phyloP scores from a whole-genome alignment of 352 stramenopile genomes.

The Pythium phragmiticola region DNA sequence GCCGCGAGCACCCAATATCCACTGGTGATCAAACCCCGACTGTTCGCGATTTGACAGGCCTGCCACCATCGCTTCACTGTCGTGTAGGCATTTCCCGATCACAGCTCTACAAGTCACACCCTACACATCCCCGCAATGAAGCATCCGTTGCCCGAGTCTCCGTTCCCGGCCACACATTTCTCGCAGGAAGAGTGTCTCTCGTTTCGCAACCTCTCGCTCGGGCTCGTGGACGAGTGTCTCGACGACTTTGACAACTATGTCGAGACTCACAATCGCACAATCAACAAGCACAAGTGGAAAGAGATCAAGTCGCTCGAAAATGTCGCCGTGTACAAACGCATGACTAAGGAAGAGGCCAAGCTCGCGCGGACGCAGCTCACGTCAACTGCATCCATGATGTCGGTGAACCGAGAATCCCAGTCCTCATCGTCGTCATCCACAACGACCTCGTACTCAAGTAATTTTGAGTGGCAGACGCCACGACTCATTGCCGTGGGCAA shows the following conservation, averaged over 20 bases:
- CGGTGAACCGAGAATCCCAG: not conserved
- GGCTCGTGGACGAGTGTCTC: slow-evolving; percentile 12
- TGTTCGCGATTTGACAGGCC: too few species aligned
- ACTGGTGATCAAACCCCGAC: too few species aligned
- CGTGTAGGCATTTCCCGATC: slow-evolving; percentile 10
- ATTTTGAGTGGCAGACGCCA: slow-evolving; percentile 15
- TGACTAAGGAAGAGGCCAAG: not conserved
- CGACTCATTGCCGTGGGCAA: slow-evolving; percentile 13
- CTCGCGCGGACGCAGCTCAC: not conserved
- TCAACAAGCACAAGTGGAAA: slow-evolving; percentile 17
- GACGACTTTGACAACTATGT: slow-evolving; percentile 9
- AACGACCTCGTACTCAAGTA: not conserved
- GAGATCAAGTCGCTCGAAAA: slow-evolving; percentile 10
- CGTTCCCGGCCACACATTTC: slow-evolving; percentile 14
- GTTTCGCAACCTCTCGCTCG: slow-evolving; percentile 6
- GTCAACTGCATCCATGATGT: not conserved
- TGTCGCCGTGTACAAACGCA: slow-evolving; percentile 9
- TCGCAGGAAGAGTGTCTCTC: slow-evolving; percentile 2
- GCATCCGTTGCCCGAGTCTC: slow-evolving; percentile 2
- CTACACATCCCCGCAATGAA: slow-evolving; percentile 14
- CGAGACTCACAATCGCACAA: not conserved
- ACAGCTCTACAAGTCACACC: slow-evolving; percentile 7
- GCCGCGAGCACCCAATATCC: too few species aligned
- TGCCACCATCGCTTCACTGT: too few species aligned
- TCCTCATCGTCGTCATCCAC: not conserved